Evolutionary conservation across 176 grass and related monocot genomes (phyloP).

Genomic region (Paspalum notatum): DNA sequence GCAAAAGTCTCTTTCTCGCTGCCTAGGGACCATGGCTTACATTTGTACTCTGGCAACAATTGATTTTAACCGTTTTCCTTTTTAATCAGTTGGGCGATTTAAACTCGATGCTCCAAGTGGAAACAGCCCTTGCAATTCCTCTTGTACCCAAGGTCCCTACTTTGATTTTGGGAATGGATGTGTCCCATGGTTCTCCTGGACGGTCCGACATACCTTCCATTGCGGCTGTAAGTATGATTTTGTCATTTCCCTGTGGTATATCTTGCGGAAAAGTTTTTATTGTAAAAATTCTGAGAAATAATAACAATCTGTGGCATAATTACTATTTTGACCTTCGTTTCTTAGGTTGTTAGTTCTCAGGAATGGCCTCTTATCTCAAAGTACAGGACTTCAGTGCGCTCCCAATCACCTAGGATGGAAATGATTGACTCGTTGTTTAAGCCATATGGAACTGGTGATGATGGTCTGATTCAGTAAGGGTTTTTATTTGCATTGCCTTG

Average conservation of each 20-base stretch:
- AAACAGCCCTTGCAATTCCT: constrained; percentile 61
- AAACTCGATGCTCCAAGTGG: constrained; percentile 73
- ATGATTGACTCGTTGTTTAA: constrained; percentile 96
- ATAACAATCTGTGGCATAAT: background rate
- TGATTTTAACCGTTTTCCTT: background rate
- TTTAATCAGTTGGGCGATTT: constrained; percentile 73
- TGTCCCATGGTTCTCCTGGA: constrained; percentile 81
- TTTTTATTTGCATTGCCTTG: background rate
- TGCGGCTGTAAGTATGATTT: constrained; percentile 62
- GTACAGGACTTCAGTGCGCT: constrained; percentile 84
- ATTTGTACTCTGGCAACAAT: background rate
- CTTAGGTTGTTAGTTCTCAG: constrained; percentile 86
- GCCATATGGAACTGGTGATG: constrained; percentile 51
- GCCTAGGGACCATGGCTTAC: background rate
- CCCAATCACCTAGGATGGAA: constrained; percentile 78
- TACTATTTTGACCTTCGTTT: background rate
- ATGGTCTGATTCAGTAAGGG: constrained; percentile 67
- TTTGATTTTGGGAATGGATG: constrained; percentile 90
- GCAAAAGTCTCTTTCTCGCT: constrained; percentile 61
- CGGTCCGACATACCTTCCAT: constrained; percentile 85
- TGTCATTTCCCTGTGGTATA: background rate
- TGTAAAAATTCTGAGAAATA: background rate
- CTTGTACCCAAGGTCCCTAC: constrained; percentile 68
- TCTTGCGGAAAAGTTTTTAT: background rate
- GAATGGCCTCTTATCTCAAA: constrained; percentile 87